Evolutionary conservation across 2,329 filamentous ascomycete genomes (phyloP), one percentile per base, ranked within the genome.

Genomic region (Graphium sp.): DNA sequence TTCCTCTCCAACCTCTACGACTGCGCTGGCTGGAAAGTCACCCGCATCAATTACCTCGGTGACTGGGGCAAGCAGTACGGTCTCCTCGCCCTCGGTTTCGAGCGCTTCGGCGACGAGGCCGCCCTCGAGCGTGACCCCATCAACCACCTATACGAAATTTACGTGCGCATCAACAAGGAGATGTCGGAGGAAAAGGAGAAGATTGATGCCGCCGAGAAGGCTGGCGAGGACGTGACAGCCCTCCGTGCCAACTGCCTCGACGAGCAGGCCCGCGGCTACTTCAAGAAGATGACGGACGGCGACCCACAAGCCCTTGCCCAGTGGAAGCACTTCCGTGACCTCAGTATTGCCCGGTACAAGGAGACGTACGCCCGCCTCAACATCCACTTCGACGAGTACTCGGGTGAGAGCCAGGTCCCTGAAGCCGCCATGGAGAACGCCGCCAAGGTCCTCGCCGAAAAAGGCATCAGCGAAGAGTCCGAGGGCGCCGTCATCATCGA

Each of bases 1-100:
- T 84, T 83, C 53, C 57, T 84, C 22, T 58, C 74, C 14, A 82
- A 82, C 45, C 52, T 83, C 12, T 78, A 82, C 47, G 62, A 75
- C 41, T 58, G 56, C 18, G 71, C 71, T 19, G 79, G 77, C 28
- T 84, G 76, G 76, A 70, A 84, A 20, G 74, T 82, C 1, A 51
- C 62, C 29, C 63, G 74, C 31, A 74, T 84, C 60, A 84, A 84
- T 56, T 81, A 82, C 49, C 63, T 82, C 5, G 77, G 77, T 30
- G 76, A 83, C 49, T 85, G 80, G 79, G 79, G 79, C 23, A 82
- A 81, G 58, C 77, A 82, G 51, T 82, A 71, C 37, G 66, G 66
- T 39, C 62, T 85, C 13, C 55, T 85, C 37, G 78, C 78, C 5
- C 60, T 85, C 31, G 79, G 75, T 0, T 89, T 76, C 47, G 64